Evolutionary conservation across 129 eudicot species (phyloP).

Genomic region (Cynara cardunculus): DNA sequence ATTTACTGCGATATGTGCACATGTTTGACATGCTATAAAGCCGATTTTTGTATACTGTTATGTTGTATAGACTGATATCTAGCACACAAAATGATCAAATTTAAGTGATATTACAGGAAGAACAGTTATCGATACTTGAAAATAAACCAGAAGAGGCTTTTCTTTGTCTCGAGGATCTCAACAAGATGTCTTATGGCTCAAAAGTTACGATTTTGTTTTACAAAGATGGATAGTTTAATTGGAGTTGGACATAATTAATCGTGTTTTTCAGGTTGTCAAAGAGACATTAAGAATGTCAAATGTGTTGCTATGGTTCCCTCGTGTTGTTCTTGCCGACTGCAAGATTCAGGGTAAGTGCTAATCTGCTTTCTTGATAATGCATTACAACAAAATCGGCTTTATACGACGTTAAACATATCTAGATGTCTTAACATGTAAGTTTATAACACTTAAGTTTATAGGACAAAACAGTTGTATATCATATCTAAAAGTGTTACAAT

Average conservation of each 20-base stretch:
- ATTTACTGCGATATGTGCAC: background rate
- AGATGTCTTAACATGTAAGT: background rate
- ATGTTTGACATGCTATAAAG: background rate
- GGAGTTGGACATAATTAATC: background rate
- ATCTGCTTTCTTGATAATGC: background rate
- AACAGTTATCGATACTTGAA: conserved; percentile 37
- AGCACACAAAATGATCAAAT: background rate
- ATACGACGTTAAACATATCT: background rate
- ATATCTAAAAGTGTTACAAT: background rate
- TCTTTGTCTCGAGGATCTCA: conserved; percentile 47
- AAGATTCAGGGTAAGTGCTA: conserved; percentile 38
- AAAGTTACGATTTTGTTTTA: conserved; percentile 31
- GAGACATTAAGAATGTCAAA: conserved; percentile 64
- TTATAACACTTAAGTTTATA: background rate
- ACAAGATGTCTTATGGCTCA: conserved; percentile 50
- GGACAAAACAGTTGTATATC: background rate
- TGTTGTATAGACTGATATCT: background rate
- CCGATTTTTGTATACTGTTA: background rate
- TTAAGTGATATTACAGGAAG: conserved; percentile 42
- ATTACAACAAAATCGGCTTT: background rate
- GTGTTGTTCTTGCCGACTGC: conserved; percentile 46
- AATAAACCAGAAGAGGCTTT: conserved; percentile 33
- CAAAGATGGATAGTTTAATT: background rate
- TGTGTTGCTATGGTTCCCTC: conserved; percentile 56
- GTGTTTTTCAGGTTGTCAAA: conserved; percentile 43